Evolutionary conservation across 495 filamentous ascomycete species (phyloP), one percentile per base, ranked within the genome.

Genomic region (Acidomyces sp.): DNA sequence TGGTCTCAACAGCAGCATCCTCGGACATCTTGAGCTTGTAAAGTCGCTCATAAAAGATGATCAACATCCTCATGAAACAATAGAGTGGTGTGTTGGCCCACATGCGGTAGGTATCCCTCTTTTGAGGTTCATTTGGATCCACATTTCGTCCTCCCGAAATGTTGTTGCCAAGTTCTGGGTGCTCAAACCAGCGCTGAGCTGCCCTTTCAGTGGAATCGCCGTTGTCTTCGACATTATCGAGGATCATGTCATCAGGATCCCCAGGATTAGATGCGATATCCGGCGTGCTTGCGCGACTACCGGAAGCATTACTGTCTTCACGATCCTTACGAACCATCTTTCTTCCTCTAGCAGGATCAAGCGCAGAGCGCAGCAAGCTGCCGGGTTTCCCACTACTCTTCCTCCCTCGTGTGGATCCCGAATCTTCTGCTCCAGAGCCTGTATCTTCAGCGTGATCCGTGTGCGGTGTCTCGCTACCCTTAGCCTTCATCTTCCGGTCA

Each of bases 41-140:
- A 10, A 99, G 70, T 25, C 92, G 78, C 45, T 78, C 74, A 59
- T 88, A 96, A 5, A 96, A 65, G 2, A 80, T 78, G 57, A 90
- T 75, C 60, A 96, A 93, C 25, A 88, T 75, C 15, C 80, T 78
- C 65, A 99, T 80, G 67, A 99, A 94, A 62, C 84, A 84, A 52
- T 81, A 88, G 30, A 99, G 82, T 32, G 78, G 79, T 43, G 83
- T 69, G 57, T 93, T 96, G 55, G 75, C 78, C 62, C 87, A 99
- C 52, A 96, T 70, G 46, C 85, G 83, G 65, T 81, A 93, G 46
- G 66, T 70, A 6, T 74, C 70, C 41, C 90, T 80, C 48, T 70
- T 68, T 63, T 84, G 93, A 18, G 83, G 78, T 33, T 84, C 75
- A 34, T 93, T 84, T 6, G 83, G 72, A 19, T 76, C 79, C 51